These are phyloP conservation scores for Scytalidium lignicola DNA, from an alignment of 2,329 filamentous ascomycete species.

Conservation along the genomic window DNA sequence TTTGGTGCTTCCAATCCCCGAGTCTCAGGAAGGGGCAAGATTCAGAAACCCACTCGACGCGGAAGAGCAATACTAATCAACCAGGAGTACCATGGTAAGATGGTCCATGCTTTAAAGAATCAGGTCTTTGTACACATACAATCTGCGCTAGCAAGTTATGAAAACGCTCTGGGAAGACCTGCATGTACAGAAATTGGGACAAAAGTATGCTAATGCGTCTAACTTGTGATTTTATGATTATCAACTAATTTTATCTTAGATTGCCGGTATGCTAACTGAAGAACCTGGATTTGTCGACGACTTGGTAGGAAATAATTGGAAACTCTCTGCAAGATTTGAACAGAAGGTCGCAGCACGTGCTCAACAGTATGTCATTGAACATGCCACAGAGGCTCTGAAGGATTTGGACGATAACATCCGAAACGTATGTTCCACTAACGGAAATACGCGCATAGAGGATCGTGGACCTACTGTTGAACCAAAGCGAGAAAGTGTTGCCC, in stretches of 20 bases:
- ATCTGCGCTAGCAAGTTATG: conserved; percentile 4
- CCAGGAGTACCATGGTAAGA: not conserved
- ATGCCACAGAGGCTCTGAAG: not conserved
- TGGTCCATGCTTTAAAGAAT: conserved; percentile 1
- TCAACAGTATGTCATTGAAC: not conserved
- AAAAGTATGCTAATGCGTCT: conserved; percentile 4
- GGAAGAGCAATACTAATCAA: not conserved
- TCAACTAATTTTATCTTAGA: conserved; percentile 4
- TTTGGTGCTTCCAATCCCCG: not conserved
- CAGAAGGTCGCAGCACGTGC: conserved; percentile 1
- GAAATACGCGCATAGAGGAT: no score
- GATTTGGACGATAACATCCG: not conserved
- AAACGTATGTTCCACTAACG: not conserved
- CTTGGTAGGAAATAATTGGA: conserved; percentile 4
- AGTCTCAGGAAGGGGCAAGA: not conserved
- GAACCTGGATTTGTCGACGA: conserved; percentile 5
- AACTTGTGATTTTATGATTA: not conserved
- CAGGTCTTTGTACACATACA: conserved; percentile 13
- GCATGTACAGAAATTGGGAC: conserved; percentile 9
- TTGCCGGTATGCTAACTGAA: conserved; percentile 3
- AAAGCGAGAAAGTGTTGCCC: no score
- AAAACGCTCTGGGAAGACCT: not conserved
- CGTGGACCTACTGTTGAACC: no score
- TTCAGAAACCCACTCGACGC: conserved; percentile 2
- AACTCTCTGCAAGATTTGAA: conserved; percentile 4